Base-by-base conservation (phyloP, 352 stramenopile species). In the Pythium apleroticum region DNA sequence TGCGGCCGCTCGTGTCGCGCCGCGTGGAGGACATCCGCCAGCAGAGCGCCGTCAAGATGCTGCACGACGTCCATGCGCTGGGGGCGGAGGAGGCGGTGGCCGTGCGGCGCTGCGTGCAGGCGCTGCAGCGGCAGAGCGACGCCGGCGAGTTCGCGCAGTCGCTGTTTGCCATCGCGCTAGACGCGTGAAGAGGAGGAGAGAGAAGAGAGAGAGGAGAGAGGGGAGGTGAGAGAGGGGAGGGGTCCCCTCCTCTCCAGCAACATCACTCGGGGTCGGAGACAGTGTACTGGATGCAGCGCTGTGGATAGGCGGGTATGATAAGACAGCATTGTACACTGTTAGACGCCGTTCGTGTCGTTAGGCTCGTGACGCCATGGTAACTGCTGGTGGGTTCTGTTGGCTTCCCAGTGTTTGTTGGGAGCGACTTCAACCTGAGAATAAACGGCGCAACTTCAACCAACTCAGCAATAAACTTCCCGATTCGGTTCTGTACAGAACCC, bases 1-100 rank as follows among this genome's bases (percentile, higher is more conserved):
- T 91, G 46, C 71, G 76, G 56, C 69, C 65, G 50, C 75, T 91
- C 14, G 77, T 86, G 46, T 73, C 72, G 28, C 75, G 65, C 28
- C 75, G 82, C 37, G 69, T 81, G 19, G 78, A 86, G 20, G 82
- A 91, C 46, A 69, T 88, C 60, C 78, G 82, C 0, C 80, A 89
- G 55, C 82, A 91, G 59, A 73, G 61, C 11, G 72, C 68, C 0
- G 78, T 88, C 17, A 78, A 77, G 43, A 57, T 91, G 65, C 73
- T 91, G 56, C 82, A 79, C 49, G 77, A 88, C 17, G 67, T 59
- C 8, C 63, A 73, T 24, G 48, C 49, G 6, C 45, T 78, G 45
- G 61, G 72, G n/a, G 20, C 49, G n/a, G 30, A 27, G 8, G 69
- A 69, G 45, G 69, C 71, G 0, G 64, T 66, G 37, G 64, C 63